Conservation (phyloP, 345 rosid species). For the Camelina laxa region DNA sequence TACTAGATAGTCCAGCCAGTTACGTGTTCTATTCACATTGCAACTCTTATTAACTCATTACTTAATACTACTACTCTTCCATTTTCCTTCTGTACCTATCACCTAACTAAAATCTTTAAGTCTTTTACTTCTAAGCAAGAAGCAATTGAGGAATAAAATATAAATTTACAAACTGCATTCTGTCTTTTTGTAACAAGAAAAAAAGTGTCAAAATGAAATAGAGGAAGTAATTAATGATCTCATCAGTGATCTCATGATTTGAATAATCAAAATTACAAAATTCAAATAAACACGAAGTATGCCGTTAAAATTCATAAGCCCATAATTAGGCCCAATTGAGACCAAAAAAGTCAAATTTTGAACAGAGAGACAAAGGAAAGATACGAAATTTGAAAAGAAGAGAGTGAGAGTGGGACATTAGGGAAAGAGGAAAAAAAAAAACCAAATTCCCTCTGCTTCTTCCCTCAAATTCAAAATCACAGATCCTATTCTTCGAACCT, state of each 20-base stretch:
- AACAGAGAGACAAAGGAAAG: not conserved
- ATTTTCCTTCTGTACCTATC: not conserved
- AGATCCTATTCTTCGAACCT: conserved; percentile 18
- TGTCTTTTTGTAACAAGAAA: too few relatives aligned
- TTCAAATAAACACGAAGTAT: not conserved
- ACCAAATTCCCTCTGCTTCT: conserved; percentile 39
- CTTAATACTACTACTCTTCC: not conserved
- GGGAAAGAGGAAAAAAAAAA: not conserved
- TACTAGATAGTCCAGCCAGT: conserved; percentile 8
- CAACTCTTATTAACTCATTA: conserved; percentile 11
- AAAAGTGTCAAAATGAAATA: too few relatives aligned
- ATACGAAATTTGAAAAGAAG: conserved; percentile 35
- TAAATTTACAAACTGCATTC: too few relatives aligned
- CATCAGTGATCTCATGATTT: not conserved
- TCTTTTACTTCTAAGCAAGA: not conserved
- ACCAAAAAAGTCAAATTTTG: conserved; percentile 8
- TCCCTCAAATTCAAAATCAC: conserved; percentile 35
- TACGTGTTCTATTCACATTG: conserved; percentile 22
- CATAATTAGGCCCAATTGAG: conserved; percentile 11
- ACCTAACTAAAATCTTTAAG: not conserved
- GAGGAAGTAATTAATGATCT: too few relatives aligned
- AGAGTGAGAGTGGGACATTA: conserved; percentile 27
- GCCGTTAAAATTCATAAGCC: not conserved
- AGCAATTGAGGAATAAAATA: conserved; percentile 12
- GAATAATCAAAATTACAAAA: not conserved